These are phyloP conservation scores for Leucosporidium yakuticum DNA, from an alignment of 768 basidiomycete species.

Conservation along the genomic window DNA sequence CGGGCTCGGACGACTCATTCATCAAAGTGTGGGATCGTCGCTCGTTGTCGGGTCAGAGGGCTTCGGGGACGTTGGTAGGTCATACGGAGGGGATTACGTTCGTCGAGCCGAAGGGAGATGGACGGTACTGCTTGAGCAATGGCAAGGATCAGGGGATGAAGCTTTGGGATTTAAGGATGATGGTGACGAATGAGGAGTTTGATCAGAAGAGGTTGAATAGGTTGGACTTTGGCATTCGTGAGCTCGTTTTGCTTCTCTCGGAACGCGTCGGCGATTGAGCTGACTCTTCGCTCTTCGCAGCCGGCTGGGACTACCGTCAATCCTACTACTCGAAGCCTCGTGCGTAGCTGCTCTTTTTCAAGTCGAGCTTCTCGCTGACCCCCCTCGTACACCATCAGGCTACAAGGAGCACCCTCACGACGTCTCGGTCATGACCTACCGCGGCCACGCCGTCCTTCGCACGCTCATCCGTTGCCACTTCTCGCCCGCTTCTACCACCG, in stretches of 20 bases:
- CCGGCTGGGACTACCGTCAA: background rate
- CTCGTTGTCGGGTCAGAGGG: constrained; percentile 55
- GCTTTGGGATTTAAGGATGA: constrained; percentile 32
- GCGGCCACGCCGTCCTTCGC: constrained; percentile 79
- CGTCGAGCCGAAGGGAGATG: constrained; percentile 85
- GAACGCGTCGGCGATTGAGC: background rate
- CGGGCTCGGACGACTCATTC: constrained; percentile 89
- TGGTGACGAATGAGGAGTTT: constrained; percentile 22
- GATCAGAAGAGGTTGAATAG: constrained; percentile 19
- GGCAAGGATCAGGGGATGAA: constrained; percentile 71
- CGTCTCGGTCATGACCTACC: constrained; percentile 58
- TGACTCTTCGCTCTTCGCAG: background rate
- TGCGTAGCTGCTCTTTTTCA: background rate
- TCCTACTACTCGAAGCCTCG: constrained; percentile 14
- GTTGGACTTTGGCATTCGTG: constrained; percentile 15
- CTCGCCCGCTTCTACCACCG: constrained; percentile 86
- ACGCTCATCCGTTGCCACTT: constrained; percentile 96
- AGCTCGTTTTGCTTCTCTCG: background rate
- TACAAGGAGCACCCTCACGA: constrained; percentile 30
- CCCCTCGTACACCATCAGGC: background rate
- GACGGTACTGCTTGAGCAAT: constrained; percentile 88
- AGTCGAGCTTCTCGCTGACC: background rate
- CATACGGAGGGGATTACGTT: constrained; percentile 62
- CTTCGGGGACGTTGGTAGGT: constrained; percentile 87
- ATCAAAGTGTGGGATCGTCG: constrained; percentile 83